Evolutionary conservation across 495 filamentous ascomycete species (phyloP), one percentile per base, ranked within the genome.

Genomic region (Neurospora tetraspora): DNA sequence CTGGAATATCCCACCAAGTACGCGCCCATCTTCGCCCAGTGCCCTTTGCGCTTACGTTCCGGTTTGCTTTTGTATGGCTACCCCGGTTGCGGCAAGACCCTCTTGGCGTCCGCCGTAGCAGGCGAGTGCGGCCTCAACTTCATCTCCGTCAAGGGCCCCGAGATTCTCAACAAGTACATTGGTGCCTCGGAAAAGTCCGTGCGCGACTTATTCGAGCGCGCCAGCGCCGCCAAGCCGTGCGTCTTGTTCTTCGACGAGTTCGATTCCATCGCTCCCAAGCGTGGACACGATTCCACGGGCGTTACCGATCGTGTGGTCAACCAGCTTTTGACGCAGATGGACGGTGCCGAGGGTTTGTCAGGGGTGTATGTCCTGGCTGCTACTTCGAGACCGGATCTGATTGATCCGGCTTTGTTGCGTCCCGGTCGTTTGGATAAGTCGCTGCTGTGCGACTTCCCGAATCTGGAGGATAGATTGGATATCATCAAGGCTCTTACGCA

Each of bases 251-350:
- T 99, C 76, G 96, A 99, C 78, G 96, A 99, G 79, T 98, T 98
- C 77, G 96, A 99, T 81, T 93, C 91, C 73, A 97, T 99, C 71
- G 96, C 96, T 3, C 96, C 96, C 8, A 98, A 98, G 84, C 89
- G 96, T 81, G 96, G 96, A 0, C 96, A 98, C 78, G 96, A 98
- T 76, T 94, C 91, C 10, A 98, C 96, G 0, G 96, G 96, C 69
- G 96, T 99, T 37, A 98, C 96, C 0, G 96, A 98, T 80, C 89
- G 96, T n/a, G 96, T 99, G 2, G 96, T 99, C 75, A 98, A 98
- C 78, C 96, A 98, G 84, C 88, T 99, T 65, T 85, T 99, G 10
- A 99, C 96, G 5, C 96, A 98, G 81, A 99, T 99, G 96, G 96
- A 99, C 78, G 96, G 96, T 77, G 96, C 96, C 2, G 96, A 99